Percentiles rank a stretch among this genome's conserved stretches.
phyloP scores from a whole-genome alignment of 768 basidiomycete genomes.

The Saitozyma sp. region DNA sequence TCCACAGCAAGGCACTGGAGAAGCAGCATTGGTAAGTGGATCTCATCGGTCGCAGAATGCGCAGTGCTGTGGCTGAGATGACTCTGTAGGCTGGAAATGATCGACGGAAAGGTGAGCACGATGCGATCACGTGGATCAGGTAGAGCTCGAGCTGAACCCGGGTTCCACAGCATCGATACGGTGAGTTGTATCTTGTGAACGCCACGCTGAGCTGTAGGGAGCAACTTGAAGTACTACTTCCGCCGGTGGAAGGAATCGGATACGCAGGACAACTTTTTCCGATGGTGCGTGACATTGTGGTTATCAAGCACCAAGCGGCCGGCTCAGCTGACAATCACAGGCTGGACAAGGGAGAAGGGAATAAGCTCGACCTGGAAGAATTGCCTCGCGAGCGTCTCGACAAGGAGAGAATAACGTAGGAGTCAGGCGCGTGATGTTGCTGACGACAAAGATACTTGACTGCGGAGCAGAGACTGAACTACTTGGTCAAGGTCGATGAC shows the following conservation, averaged over 20 bases:
- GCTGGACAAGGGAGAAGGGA: slow-evolving; percentile 66
- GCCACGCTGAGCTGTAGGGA: slow-evolving; percentile 16
- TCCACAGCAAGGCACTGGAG: slow-evolving; percentile 38
- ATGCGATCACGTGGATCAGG: background rate
- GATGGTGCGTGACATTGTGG: slow-evolving; percentile 25
- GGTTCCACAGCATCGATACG: slow-evolving; percentile 37
- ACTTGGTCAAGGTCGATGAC: slow-evolving; percentile 62
- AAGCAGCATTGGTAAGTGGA: slow-evolving; percentile 45
- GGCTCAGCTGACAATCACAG: slow-evolving; percentile 45
- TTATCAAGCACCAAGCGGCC: background rate
- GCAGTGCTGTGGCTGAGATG: too few relatives aligned
- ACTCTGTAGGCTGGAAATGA: slow-evolving; percentile 41
- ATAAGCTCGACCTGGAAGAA: slow-evolving; percentile 61
- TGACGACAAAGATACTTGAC: slow-evolving; percentile 59
- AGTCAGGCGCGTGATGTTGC: background rate
- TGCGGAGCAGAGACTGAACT: slow-evolving; percentile 65
- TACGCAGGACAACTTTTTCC: slow-evolving; percentile 68
- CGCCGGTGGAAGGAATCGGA: slow-evolving; percentile 62
- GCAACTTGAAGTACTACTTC: slow-evolving; percentile 58
- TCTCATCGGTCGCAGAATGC: background rate
- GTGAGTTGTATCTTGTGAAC: slow-evolving; percentile 5
- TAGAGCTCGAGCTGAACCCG: background rate
- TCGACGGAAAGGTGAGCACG: slow-evolving; percentile 40
- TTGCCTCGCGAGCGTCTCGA: slow-evolving; percentile 65
- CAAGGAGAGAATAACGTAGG: slow-evolving; percentile 57